Conservation (phyloP, 1,284 basidiomycete genomes). For the Peniophora sp. region DNA sequence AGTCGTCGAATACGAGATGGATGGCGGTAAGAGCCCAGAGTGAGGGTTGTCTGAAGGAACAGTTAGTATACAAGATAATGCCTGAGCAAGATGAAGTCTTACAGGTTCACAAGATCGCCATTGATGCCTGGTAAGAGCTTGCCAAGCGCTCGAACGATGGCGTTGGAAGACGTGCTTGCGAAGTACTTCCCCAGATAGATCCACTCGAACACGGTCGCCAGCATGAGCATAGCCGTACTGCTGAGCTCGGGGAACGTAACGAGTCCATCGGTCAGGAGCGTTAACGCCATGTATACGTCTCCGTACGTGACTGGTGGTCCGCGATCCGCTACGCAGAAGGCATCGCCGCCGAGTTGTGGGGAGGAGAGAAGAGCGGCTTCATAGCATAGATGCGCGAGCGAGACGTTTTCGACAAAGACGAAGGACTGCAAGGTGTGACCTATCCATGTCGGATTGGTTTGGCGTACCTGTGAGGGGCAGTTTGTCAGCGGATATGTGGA, state of each 20-base stretch:
- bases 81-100: no score
- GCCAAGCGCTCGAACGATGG: slow-evolving; percentile 23
- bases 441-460: slow-evolving; percentile 58
- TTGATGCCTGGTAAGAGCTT: slow-evolving; percentile 38
- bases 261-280: slow-evolving; percentile 34
- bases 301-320: slow-evolving; percentile 53
- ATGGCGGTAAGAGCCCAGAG: slow-evolving; percentile 53
- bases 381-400: slow-evolving; percentile 61
- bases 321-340: slow-evolving; percentile 56
- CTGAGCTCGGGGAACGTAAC: slow-evolving; percentile 41
- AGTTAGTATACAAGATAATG: no score
- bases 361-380: slow-evolving; percentile 54
- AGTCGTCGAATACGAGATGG: slow-evolving; percentile 66
- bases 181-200: slow-evolving; percentile 40
- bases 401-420: slow-evolving; percentile 67
- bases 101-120: slow-evolving; percentile 50
- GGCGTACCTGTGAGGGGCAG: slow-evolving; percentile 23
- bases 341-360: slow-evolving; percentile 63
- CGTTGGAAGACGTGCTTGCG: slow-evolving; percentile 23
- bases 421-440: slow-evolving; percentile 50
- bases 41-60: slow-evolving; percentile 40
- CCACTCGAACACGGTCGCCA: slow-evolving; percentile 48
- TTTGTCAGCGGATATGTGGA: no score
- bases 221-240: slow-evolving; percentile 42
- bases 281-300: slow-evolving; percentile 46